Evolutionary conservation across 257 asterid species (phyloP).

Genomic region (Plectranthus barbatus): DNA sequence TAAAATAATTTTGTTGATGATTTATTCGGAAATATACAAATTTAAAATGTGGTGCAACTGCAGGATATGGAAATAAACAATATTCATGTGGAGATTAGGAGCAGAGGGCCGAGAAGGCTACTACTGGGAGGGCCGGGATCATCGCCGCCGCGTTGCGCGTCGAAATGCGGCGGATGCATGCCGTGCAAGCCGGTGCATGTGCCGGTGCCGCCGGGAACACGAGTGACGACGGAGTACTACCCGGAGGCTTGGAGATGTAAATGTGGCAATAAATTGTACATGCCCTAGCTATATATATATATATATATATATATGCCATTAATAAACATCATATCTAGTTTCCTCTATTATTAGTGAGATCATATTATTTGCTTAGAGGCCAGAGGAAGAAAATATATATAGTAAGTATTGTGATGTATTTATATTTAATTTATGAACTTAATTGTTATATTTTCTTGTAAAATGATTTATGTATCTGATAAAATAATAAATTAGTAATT

Average conservation of each 20-base stretch:
- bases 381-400: neutral
- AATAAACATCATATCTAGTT: no score
- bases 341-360: no score
- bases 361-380: neutral
- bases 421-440: no score
- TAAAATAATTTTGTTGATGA: no score
- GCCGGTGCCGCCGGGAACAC: conserved; percentile 64
- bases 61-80: conserved; percentile 16
- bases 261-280: conserved; percentile 50
- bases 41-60: no score
- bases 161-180: conserved; percentile 46
- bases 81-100: neutral
- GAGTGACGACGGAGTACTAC: conserved; percentile 55
- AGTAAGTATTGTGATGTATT: no score
- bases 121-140: conserved; percentile 47
- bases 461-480: no score
- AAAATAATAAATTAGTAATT: no score
- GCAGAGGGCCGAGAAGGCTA: conserved; percentile 28
- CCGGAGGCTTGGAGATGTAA: conserved; percentile 72
- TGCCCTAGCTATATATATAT: conserved; percentile 31
- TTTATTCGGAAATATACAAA: no score
- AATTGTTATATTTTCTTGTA: no score
- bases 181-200: conserved; percentile 63
- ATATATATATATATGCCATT: no score
- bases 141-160: conserved; percentile 56